Evolutionary conservation across 192 early-diverging fungal genomes (phyloP), one percentile per base, ranked within the genome.

Genomic region (Podila horticola): DNA sequence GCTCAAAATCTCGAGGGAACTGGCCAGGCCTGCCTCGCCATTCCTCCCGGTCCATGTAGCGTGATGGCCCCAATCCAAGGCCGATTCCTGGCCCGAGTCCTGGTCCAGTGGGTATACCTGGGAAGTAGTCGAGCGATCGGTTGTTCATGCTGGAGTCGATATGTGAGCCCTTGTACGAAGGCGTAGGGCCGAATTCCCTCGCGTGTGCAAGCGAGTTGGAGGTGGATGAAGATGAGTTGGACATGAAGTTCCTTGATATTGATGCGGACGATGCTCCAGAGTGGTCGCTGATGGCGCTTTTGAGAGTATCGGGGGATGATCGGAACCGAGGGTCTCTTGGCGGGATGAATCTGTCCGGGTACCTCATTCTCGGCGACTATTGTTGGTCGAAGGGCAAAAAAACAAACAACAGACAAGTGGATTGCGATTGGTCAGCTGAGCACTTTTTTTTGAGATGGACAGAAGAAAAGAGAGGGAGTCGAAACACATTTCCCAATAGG

Each of bases 1-100:
- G 62, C 9, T 73, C 77, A 61, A 81, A 73, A 22, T 73, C 77
- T 36, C 77, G 31, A 22, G 70, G n/a, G 30, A 79, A 79, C 20
- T 73, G 71, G 30, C 55, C 38, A 11, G 49, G 28, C 20, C 71
- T 50, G 3, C 71, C 67, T 64, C 77, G 62, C 70, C 71, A 81
- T 1, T 81, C 77, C 19, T 81, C 77, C 5, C 77, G 66, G 34
- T 81, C 77, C 59, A 72, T 64, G 55, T 73, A 81, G 12, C 77
- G 70, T 4, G 51, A 20, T 5, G 77, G 66, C 12, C 77, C 71
- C 8, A 72, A 41, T 29, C 76, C 76, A 26, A 72, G 70, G 24
- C 76, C 76, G 17, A 72, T 36, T 24, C 55, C 51, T 15, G 68
- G 31, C n/a, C 74, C 69, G 20, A 36, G 60, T 57, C 52, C 52